phyloP scores from a whole-genome alignment of 78 protist genomes.

The Diacronema lutheri region DNA sequence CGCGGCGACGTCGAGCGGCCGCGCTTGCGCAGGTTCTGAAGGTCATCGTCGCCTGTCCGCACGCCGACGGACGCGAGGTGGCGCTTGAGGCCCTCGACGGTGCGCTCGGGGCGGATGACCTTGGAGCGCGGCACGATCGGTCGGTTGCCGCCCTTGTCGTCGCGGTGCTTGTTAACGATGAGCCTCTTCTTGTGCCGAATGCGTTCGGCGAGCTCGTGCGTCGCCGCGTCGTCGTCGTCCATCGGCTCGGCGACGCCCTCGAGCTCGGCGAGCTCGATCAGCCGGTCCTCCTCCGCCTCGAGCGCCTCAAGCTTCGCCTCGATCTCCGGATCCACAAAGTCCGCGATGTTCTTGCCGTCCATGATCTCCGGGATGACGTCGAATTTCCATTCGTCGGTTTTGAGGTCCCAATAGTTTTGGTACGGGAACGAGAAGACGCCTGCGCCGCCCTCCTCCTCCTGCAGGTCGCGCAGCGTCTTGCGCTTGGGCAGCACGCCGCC shows the following conservation, averaged over 20 bases:
- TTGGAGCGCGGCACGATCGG: neutral
- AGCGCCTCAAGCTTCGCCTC: slow-evolving; percentile 68
- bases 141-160: neutral
- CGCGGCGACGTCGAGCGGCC: neutral
- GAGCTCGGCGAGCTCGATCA: neutral
- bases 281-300: slow-evolving; percentile 79
- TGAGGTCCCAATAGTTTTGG: neutral
- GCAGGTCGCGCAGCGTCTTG: slow-evolving; percentile 41
- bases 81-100: neutral
- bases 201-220: neutral
- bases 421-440: slow-evolving; percentile 48
- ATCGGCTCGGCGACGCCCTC: slow-evolving; percentile 10
- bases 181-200: neutral
- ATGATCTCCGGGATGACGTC: slow-evolving; percentile 97
- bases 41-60: neutral
- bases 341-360: slow-evolving; percentile 95
- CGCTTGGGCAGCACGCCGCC: neutral
- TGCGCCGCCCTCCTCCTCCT: slow-evolving; percentile 64
- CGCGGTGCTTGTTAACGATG: neutral
- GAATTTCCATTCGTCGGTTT: slow-evolving; percentile 74
- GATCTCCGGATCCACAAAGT: slow-evolving; percentile 95
- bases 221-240: neutral
- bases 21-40: neutral
- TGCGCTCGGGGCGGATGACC: neutral
- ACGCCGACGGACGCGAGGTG: slow-evolving; percentile 14